phyloP scores from a whole-genome alignment of 2,329 filamentous ascomycete species.

The Herpotrichia juniperi region DNA sequence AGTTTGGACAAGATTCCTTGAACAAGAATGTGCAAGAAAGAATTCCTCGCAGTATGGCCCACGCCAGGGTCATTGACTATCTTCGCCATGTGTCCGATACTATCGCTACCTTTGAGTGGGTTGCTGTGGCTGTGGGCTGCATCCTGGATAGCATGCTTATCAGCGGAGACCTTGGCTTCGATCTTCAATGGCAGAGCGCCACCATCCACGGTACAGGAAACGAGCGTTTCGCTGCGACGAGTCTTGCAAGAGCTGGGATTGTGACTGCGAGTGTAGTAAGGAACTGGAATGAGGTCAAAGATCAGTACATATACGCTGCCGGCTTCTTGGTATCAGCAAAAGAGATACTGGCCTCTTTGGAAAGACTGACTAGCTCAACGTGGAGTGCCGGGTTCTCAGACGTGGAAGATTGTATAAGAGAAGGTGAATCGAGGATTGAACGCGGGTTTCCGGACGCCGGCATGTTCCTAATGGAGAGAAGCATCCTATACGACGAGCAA shows the following conservation, averaged over 20 bases:
- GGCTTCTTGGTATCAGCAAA: slow-evolving; percentile 39
- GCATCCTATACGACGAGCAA: slow-evolving; percentile 42
- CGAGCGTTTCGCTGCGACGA: slow-evolving; percentile 44
- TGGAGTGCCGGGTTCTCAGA: slow-evolving; percentile 41
- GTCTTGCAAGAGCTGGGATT: slow-evolving; percentile 36
- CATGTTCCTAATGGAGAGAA: slow-evolving; percentile 47
- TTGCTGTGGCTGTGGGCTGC: slow-evolving; percentile 41
- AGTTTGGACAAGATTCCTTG: slow-evolving; percentile 47
- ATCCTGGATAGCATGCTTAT: slow-evolving; percentile 39
- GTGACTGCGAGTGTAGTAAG: slow-evolving; percentile 31
- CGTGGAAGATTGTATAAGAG: slow-evolving; percentile 41
- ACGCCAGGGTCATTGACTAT: slow-evolving; percentile 37
- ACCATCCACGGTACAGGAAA: slow-evolving; percentile 44
- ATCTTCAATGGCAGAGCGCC: slow-evolving; percentile 48
- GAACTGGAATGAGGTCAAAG: slow-evolving; percentile 42
- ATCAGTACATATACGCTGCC: slow-evolving; percentile 44
- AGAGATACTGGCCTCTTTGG: slow-evolving; percentile 35
- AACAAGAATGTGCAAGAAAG: slow-evolving; percentile 38
- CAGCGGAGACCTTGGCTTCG: slow-evolving; percentile 44
- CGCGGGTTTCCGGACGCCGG: slow-evolving; percentile 46
- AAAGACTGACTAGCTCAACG: slow-evolving; percentile 29
- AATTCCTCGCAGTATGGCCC: slow-evolving; percentile 33
- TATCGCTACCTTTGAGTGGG: slow-evolving; percentile 35
- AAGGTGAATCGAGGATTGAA: slow-evolving; percentile 42
- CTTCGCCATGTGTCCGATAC: slow-evolving; percentile 21